These are phyloP conservation scores for Paramyrothecium roridum DNA, from an alignment of 2,329 filamentous ascomycete genomes.

Conservation along the genomic window DNA sequence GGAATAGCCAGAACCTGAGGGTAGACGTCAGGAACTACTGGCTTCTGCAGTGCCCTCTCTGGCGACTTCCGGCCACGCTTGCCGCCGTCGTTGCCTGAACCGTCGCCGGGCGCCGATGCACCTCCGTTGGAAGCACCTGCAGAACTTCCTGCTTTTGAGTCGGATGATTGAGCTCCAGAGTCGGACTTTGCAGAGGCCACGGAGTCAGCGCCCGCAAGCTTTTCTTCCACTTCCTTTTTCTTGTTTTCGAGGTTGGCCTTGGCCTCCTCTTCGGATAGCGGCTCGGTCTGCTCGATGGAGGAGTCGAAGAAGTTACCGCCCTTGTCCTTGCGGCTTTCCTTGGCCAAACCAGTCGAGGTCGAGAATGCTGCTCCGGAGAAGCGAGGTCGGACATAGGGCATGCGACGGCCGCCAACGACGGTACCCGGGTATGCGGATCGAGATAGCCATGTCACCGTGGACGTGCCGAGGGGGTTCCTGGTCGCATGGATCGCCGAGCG, in stretches of 20 bases:
- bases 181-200: conserved; percentile 43
- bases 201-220: conserved; percentile 42
- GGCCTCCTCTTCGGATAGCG: conserved; percentile 50
- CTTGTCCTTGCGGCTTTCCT: conserved; percentile 36
- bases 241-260: conserved; percentile 48
- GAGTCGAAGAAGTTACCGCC: conserved; percentile 49
- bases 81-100: conserved; percentile 56
- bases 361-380: conserved; percentile 30
- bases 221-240: conserved; percentile 38
- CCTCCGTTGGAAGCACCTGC: conserved; percentile 49
- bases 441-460: conserved; percentile 21
- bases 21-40: conserved; percentile 89
- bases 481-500: conserved; percentile 24
- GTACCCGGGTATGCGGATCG: conserved; percentile 20
- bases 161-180: conserved; percentile 32
- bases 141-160: conserved; percentile 55
- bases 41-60: conserved; percentile 82
- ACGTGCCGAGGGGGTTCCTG: conserved; percentile 17
- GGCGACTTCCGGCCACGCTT: conserved; percentile 68
- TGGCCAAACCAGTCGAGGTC: conserved; percentile 27
- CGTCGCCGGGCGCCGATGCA: conserved; percentile 48
- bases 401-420: conserved; percentile 27
- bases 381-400: conserved; percentile 22
- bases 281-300: conserved; percentile 36
- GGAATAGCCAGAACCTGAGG: conserved; percentile 97